Evolutionary conservation across 2,329 filamentous ascomycete genomes (phyloP), one percentile per base, ranked within the genome.

Genomic region (Ilyonectria sp.): DNA sequence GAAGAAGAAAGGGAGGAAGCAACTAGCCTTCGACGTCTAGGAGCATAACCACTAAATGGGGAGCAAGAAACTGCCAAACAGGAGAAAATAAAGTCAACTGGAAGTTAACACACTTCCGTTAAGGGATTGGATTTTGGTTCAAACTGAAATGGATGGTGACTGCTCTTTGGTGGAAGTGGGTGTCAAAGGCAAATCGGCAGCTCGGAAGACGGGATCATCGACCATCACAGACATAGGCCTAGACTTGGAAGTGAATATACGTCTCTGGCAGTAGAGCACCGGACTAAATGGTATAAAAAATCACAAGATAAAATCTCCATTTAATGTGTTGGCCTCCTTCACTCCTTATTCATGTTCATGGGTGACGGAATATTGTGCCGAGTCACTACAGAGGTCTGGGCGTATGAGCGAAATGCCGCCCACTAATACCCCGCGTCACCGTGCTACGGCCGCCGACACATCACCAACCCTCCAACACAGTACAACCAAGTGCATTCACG

Each of bases 401-500:
- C 17, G 7, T 52, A 10, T 33, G 49, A 35, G 49, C 29, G 11
- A 53, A 35, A 33, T 6, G 50, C 31, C n/a, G n/a, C 50, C 50
- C 50, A 53, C 50, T 53, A 21, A 37, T 53, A 35, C 50, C 50
- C 50, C 50, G 50, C 50, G 50, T 35, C 50, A 53, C 33, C 31
- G 33, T 53, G 35, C 50, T 21, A n/a, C 50, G 21, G 31, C 47
- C 23, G 15, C 50, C 29, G 21, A 19, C 52, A 33, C 19, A 37
- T 37, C 10, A n/a, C 21, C 19, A 44, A 44, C 35, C 40, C 53
- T 55, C 31, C 35, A 26, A 43, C 53, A 29, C 4, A 26, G 26
- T 29, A 17, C 35, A 26, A 13, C 31, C 50, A 35, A 53, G 9
- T 21, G 21, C 33, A 53, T 65, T 68, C 63, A 60, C 60, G 53